Percentiles rank a stretch among this genome's conserved stretches.
Evolutionary conservation across 2,329 filamentous ascomycete genomes (phyloP).

Genomic region (Paracamarosporium sp.): DNA sequence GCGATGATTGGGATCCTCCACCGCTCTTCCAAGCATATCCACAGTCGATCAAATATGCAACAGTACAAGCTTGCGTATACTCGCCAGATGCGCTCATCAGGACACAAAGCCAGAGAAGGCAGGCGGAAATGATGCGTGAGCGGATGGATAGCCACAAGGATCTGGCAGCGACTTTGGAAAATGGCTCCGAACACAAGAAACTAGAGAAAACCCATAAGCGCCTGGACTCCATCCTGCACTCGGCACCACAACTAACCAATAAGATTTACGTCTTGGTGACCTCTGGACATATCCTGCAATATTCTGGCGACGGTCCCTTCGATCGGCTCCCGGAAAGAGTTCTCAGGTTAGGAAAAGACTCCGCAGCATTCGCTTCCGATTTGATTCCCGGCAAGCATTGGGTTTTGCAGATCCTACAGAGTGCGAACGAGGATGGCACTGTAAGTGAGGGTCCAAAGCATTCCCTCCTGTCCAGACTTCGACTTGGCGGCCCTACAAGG

Average conservation of each 20-base stretch:
- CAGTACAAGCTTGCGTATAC: slow-evolving; percentile 70
- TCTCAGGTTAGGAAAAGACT: slow-evolving; percentile 74
- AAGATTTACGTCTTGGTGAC: slow-evolving; percentile 77
- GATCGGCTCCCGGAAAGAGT: slow-evolving; percentile 78
- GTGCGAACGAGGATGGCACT: slow-evolving; percentile 65
- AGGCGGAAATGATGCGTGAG: slow-evolving; percentile 50
- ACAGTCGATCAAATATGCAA: slow-evolving; percentile 78
- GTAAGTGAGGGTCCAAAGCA: slow-evolving; percentile 53
- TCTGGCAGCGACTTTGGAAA: slow-evolving; percentile 36
- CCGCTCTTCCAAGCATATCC: slow-evolving; percentile 88
- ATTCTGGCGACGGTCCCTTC: slow-evolving; percentile 71
- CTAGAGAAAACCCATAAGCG: slow-evolving; percentile 53
- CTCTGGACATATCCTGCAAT: slow-evolving; percentile 77
- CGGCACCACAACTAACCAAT: slow-evolving; percentile 68
- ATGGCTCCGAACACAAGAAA: slow-evolving; percentile 35
- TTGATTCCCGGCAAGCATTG: slow-evolving; percentile 80
- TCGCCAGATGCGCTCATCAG: slow-evolving; percentile 74
- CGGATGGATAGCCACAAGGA: slow-evolving; percentile 46
- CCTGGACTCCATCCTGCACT: slow-evolving; percentile 47
- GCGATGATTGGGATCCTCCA: slow-evolving; percentile 57
- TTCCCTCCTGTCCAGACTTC: slow-evolving; percentile 70
- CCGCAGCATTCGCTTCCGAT: slow-evolving; percentile 81
- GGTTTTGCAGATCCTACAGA: slow-evolving; percentile 77
- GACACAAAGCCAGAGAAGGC: slow-evolving; percentile 60
- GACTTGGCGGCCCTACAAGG: slow-evolving; percentile 63